Conservation (phyloP, 1,284 basidiomycete genomes). For the Mycocalia duriaeana region DNA sequence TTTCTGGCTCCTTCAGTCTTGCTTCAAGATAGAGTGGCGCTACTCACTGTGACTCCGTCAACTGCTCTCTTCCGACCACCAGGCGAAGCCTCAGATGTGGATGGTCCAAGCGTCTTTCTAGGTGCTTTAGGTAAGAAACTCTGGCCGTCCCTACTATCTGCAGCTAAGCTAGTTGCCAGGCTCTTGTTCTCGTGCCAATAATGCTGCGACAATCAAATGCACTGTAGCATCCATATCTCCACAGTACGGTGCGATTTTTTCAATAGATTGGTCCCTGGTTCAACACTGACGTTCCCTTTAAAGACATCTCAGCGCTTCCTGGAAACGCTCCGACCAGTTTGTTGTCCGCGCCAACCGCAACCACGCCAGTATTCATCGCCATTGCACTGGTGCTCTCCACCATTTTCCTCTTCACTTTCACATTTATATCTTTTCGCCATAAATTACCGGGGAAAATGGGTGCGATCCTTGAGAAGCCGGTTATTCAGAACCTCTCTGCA, state of each 20-base stretch:
- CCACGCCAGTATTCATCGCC: slow-evolving; percentile 62
- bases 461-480: slow-evolving; percentile 49
- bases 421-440: slow-evolving; percentile 61
- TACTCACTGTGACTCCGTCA: slow-evolving; percentile 62
- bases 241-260: slow-evolving; percentile 51
- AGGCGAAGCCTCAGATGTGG: slow-evolving; percentile 38
- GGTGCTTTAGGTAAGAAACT: slow-evolving; percentile 58
- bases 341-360: slow-evolving; percentile 56
- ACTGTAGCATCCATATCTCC: slow-evolving; percentile 54
- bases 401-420: slow-evolving; percentile 67
- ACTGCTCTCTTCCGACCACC: slow-evolving; percentile 42
- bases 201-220: slow-evolving; percentile 49
- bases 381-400: slow-evolving; percentile 53
- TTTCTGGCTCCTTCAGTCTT: slow-evolving; percentile 60
- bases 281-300: slow-evolving; percentile 5
- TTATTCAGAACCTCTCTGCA: slow-evolving; percentile 54
- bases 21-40: slow-evolving; percentile 56
- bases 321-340: slow-evolving; percentile 48
- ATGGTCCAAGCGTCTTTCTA: slow-evolving; percentile 67
- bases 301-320: slow-evolving; percentile 64
- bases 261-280: slow-evolving; percentile 11
- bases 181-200: slow-evolving; percentile 57
- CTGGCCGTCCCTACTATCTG: too few relatives aligned
- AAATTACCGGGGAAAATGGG: slow-evolving; percentile 53
- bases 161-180: too few relatives aligned